phyloP scores from a whole-genome alignment of 2,329 filamentous ascomycete genomes.

The Diaporthe sp. region DNA sequence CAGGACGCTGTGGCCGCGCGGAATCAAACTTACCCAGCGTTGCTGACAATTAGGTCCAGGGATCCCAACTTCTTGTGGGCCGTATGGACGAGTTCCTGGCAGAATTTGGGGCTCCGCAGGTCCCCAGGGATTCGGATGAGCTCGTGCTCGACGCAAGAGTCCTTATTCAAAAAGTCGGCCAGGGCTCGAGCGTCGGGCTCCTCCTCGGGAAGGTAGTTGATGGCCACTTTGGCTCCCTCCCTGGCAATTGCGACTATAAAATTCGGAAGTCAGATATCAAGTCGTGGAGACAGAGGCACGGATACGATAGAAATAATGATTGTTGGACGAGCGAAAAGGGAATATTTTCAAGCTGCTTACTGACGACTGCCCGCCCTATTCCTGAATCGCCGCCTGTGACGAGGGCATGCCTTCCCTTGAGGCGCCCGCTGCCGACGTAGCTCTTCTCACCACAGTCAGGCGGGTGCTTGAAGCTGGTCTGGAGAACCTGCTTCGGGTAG shows the following conservation, averaged over 20 bases:
- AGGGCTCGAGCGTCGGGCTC: background rate
- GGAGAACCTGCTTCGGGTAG: background rate
- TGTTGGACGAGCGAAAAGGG: background rate
- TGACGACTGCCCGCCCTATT: conserved; percentile 2
- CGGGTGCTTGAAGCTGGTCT: conserved; percentile 13
- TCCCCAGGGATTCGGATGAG: conserved; percentile 1
- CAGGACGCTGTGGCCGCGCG: fast-evolving
- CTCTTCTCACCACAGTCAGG: conserved; percentile 12
- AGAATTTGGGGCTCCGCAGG: background rate
- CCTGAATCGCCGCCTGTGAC: conserved; percentile 7
- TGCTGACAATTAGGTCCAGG: background rate
- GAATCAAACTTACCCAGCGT: background rate
- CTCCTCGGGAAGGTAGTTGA: conserved; percentile 13
- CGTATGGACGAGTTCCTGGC: background rate
- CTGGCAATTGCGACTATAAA: background rate
- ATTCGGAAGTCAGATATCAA: background rate
- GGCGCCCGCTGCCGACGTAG: background rate
- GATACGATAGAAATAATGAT: too few species aligned
- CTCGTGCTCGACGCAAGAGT: background rate
- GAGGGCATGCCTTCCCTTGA: conserved; percentile 10
- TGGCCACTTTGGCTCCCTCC: conserved; percentile 6
- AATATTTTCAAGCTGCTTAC: background rate
- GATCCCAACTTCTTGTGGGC: background rate
- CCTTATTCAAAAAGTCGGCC: background rate
- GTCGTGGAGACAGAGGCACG: background rate